These are phyloP conservation scores for Dactylis glomerata DNA, from an alignment of 176 grass and related monocot genomes.

Conservation along the genomic window DNA sequence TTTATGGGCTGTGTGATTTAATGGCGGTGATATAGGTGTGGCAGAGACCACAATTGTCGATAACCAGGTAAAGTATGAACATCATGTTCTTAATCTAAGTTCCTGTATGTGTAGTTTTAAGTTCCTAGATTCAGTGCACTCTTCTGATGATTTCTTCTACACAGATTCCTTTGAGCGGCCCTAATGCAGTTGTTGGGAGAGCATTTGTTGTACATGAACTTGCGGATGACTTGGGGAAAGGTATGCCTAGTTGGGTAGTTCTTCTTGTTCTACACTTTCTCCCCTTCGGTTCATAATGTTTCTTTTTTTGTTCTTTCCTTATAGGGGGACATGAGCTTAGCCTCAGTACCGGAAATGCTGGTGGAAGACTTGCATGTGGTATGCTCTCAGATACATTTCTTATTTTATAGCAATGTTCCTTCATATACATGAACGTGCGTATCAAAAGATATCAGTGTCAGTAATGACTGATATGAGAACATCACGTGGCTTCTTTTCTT, in stretches of 20 bases:
- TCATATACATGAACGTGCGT: background rate
- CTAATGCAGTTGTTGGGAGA: constrained; percentile 86
- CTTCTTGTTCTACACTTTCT: background rate
- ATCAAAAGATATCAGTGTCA: background rate
- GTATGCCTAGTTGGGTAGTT: constrained; percentile 43
- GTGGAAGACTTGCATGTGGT: constrained; percentile 98
- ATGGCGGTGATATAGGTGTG: constrained; percentile 58
- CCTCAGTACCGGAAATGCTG: constrained; percentile 91
- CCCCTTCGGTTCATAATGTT: background rate
- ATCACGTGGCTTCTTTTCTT: background rate
- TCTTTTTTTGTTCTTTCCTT: constrained; percentile 11
- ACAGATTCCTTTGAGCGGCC: constrained; percentile 81
- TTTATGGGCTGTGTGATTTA: constrained; percentile 25
- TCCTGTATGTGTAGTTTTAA: background rate
- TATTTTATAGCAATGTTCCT: background rate
- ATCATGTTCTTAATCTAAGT: constrained; percentile 2
- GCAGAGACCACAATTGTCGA: constrained; percentile 85
- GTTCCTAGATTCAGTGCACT: background rate
- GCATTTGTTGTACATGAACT: constrained; percentile 99
- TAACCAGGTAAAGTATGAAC: constrained; percentile 52
- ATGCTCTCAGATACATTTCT: constrained; percentile 15
- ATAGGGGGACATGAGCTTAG: constrained; percentile 96
- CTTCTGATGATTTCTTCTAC: constrained; percentile 21
- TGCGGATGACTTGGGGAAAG: constrained; percentile 97
- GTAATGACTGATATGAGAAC: background rate